These are phyloP conservation scores for Coemansia umbellata DNA, from an alignment of 192 early-diverging fungal species.

Conservation along the genomic window DNA sequence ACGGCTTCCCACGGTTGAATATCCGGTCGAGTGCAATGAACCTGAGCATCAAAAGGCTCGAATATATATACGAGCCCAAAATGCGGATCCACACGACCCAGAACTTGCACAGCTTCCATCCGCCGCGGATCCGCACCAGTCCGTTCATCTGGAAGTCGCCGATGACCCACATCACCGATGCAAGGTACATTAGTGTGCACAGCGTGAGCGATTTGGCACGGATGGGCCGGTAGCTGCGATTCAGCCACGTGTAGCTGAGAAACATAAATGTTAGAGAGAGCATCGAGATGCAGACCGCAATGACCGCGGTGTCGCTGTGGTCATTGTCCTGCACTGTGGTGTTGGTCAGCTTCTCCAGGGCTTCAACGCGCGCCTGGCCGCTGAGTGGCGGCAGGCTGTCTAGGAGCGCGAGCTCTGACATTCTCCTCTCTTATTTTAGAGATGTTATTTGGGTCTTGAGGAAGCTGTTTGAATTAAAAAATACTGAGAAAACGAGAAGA, in stretches of 20 bases:
- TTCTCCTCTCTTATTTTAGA: not conserved
- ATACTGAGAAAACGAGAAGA: too few species aligned
- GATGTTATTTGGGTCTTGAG: not conserved
- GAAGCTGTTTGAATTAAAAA: not conserved
- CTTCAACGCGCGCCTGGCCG: slow-evolving; percentile 13
- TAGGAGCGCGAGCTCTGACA: slow-evolving; percentile 5
- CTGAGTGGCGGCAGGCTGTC: slow-evolving; percentile 16
- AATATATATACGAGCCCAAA: slow-evolving; percentile 13
- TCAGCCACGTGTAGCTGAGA: slow-evolving; percentile 15
- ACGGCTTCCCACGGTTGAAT: slow-evolving; percentile 28
- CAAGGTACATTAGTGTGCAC: slow-evolving; percentile 26
- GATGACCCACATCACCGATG: slow-evolving; percentile 7
- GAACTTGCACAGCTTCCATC: slow-evolving; percentile 15
- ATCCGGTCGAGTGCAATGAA: slow-evolving; percentile 23
- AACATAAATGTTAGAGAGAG: slow-evolving; percentile 11
- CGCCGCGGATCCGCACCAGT: slow-evolving; percentile 3
- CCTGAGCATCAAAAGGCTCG: slow-evolving; percentile 12
- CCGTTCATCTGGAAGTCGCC: slow-evolving; percentile 29
- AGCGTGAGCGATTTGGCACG: slow-evolving; percentile 23
- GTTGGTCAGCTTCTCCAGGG: slow-evolving; percentile 6
- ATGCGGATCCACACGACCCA: slow-evolving; percentile 37
- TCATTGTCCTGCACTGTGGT: slow-evolving; percentile 3
- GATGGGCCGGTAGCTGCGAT: slow-evolving; percentile 24
- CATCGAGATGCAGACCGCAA: not conserved
- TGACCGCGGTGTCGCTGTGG: slow-evolving; percentile 8